phyloP scores from a whole-genome alignment of 2,329 filamentous ascomycete genomes.

The Rhytidhysteron rufulum region DNA sequence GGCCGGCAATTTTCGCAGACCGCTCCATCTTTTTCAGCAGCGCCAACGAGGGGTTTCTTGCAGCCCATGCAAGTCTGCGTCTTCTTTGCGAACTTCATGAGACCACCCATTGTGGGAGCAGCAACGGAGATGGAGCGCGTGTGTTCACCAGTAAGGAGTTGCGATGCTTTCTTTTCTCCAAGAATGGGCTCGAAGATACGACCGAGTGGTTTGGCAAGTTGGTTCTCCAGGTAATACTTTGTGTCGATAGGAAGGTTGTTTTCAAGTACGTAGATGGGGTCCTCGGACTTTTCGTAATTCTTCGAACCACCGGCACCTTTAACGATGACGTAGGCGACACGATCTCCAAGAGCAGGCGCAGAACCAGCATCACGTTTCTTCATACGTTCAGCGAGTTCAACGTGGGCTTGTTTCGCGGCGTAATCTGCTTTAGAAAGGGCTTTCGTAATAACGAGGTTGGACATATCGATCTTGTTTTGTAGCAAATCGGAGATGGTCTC shows the following conservation, averaged over 20 bases:
- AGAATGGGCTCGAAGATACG: constrained; percentile 98
- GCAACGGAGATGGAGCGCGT: constrained; percentile 93
- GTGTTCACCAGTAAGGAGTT: constrained; percentile 85
- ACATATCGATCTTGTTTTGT: constrained; percentile 98
- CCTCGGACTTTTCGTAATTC: constrained; percentile 96
- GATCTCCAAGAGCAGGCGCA: constrained; percentile 86
- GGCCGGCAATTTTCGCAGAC: constrained; percentile 84
- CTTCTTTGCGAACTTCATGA: constrained; percentile 99
- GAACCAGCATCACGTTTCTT: constrained; percentile 94
- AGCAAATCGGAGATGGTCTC: constrained; percentile 90
- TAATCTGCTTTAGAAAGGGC: constrained; percentile 80
- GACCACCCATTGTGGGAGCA: constrained; percentile 81
- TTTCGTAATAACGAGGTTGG: constrained; percentile 98
- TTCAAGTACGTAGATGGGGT: constrained; percentile 94
- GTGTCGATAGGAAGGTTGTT: constrained; percentile 98
- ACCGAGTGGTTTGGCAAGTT: constrained; percentile 87
- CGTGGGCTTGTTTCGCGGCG: constrained; percentile 88
- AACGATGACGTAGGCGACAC: constrained; percentile 97
- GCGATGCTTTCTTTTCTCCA: constrained; percentile 84
- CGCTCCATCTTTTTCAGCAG: constrained; percentile 76
- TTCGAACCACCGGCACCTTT: constrained; percentile 85
- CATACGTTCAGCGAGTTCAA: constrained; percentile 94
- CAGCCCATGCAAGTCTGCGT: constrained; percentile 98
- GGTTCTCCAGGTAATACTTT: constrained; percentile 97
- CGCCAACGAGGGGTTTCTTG: constrained; percentile 86